Evolutionary conservation across 2,329 filamentous ascomycete species (phyloP).

Genomic region (Colletotrichum trifolii): DNA sequence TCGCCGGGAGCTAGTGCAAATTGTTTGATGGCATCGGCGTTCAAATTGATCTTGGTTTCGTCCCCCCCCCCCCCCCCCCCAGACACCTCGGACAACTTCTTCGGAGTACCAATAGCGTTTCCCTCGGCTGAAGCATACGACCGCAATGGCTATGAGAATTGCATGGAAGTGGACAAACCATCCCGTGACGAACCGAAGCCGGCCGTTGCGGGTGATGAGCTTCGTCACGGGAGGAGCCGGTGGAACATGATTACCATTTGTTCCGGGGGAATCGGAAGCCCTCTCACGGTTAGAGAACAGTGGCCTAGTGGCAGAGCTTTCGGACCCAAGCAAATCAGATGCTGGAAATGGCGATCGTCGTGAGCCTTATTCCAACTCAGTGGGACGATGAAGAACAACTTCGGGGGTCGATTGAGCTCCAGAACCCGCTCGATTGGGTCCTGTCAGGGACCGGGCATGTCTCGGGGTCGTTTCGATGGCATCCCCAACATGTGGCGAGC

Average conservation of each 20-base stretch:
- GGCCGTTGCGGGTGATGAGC: background rate
- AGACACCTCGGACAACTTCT: background rate
- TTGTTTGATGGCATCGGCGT: constrained; percentile 6
- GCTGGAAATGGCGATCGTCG: too few relatives aligned
- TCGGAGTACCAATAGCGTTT: background rate
- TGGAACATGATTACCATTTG: background rate
- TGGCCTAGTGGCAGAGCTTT: background rate
- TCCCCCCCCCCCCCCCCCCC: background rate
- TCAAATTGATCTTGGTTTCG: background rate
- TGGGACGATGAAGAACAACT: too few relatives aligned
- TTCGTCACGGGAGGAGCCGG: background rate
- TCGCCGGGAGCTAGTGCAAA: constrained; percentile 13
- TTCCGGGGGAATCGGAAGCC: background rate
- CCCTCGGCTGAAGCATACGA: background rate
- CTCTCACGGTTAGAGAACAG: background rate
- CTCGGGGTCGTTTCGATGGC: background rate
- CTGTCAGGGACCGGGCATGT: background rate
- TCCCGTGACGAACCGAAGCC: background rate
- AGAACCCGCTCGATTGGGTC: background rate
- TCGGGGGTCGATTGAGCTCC: background rate
- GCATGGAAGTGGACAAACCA: background rate
- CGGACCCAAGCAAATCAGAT: too few relatives aligned
- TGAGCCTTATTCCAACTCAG: too few relatives aligned
- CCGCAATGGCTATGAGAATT: background rate
- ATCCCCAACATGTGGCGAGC: background rate